Evolutionary conservation across 768 basidiomycete genomes (phyloP).

Genomic region (Auricularia sp.): DNA sequence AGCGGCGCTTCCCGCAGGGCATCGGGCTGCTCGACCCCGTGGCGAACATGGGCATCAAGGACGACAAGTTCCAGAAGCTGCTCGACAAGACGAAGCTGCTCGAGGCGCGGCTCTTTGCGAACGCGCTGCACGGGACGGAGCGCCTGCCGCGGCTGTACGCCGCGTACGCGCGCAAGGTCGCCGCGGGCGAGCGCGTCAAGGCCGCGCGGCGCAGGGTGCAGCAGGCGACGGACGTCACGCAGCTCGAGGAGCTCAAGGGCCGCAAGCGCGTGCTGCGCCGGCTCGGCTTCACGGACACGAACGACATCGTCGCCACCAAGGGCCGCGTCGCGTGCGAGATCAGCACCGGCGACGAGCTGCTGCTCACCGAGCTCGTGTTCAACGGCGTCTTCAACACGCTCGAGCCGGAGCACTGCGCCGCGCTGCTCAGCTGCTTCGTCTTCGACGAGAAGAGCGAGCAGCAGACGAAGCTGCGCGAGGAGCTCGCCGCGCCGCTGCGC

Average conservation of each 20-base stretch:
- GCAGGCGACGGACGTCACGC: slow-evolving; percentile 83
- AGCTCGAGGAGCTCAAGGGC: slow-evolving; percentile 92
- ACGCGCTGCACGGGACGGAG: slow-evolving; percentile 69
- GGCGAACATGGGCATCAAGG: slow-evolving; percentile 91
- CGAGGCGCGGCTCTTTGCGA: slow-evolving; percentile 76
- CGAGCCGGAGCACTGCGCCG: slow-evolving; percentile 84
- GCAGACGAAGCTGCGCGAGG: slow-evolving; percentile 78
- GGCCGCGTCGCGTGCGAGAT: slow-evolving; percentile 98
- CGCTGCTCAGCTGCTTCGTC: slow-evolving; percentile 94
- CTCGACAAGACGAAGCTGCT: slow-evolving; percentile 88
- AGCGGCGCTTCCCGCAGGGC: slow-evolving; percentile 80
- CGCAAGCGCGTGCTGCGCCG: slow-evolving; percentile 90
- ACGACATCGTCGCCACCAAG: slow-evolving; percentile 96
- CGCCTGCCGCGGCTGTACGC: slow-evolving; percentile 75
- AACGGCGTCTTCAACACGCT: slow-evolving; percentile 91
- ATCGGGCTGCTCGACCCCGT: slow-evolving; percentile 83
- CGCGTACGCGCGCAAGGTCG: slow-evolving; percentile 67
- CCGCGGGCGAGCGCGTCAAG: slow-evolving; percentile 58
- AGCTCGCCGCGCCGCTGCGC: slow-evolving; percentile 83
- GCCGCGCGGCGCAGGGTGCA: slow-evolving; percentile 78
- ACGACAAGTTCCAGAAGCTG: slow-evolving; percentile 82
- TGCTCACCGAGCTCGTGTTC: slow-evolving; percentile 95
- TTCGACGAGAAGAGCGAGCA: slow-evolving; percentile 97
- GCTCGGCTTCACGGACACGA: slow-evolving; percentile 76
- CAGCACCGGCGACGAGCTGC: slow-evolving; percentile 89